Conservation (phyloP, 768 basidiomycete species). For the Boletus sp. region DNA sequence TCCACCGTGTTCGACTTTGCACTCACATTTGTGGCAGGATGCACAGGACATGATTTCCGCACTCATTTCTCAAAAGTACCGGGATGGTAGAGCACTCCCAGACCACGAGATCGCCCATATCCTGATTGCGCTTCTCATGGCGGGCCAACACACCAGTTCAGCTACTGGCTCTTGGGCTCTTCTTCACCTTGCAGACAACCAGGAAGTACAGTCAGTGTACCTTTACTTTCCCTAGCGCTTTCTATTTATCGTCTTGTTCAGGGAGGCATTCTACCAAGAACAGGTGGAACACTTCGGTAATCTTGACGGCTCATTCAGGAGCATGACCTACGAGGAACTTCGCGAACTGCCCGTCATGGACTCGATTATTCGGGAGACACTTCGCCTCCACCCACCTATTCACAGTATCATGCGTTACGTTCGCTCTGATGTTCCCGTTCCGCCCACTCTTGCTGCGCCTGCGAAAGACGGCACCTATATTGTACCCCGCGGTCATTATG, state of each 20-base stretch:
- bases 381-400: conserved; percentile 91
- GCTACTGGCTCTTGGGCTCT: conserved; percentile 89
- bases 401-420: conserved; percentile 95
- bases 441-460: conserved; percentile 74
- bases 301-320: conserved; percentile 74
- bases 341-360: conserved; percentile 81
- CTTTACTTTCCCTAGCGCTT: background rate
- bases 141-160: conserved; percentile 97
- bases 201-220: conserved; percentile 64
- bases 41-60: conserved; percentile 93
- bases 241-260: conserved; percentile 28
- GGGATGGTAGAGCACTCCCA: conserved; percentile 67
- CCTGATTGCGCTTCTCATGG: conserved; percentile 98
- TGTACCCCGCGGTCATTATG: conserved; percentile 85
- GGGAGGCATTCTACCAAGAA: conserved; percentile 83
- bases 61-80: conserved; percentile 80
- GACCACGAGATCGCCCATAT: conserved; percentile 97
- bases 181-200: conserved; percentile 77
- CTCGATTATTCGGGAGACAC: conserved; percentile 88
- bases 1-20: background rate
- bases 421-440: conserved; percentile 79
- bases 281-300: conserved; percentile 79
- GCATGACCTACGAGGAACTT: conserved; percentile 83
- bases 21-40: conserved; percentile 39
- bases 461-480: conserved; percentile 72